phyloP scores from a whole-genome alignment of 2,329 filamentous ascomycete genomes.

The Nothophaeocryptopus gaeumannii region DNA sequence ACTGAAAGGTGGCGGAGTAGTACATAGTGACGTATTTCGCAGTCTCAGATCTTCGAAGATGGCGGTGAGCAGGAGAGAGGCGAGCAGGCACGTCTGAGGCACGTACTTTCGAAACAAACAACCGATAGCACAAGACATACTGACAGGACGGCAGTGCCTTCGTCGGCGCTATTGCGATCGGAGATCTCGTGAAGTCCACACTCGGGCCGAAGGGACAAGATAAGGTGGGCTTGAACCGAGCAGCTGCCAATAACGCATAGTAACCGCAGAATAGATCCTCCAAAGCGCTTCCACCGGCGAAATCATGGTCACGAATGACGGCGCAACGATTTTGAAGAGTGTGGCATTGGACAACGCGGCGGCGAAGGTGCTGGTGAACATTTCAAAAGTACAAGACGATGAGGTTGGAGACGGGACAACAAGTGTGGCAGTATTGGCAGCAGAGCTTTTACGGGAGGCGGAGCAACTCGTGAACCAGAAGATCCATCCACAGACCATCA shows the following conservation, averaged over 20 bases:
- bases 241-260: conserved; percentile 59
- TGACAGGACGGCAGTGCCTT: conserved; percentile 60
- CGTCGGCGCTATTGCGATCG: conserved; percentile 95
- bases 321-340: conserved; percentile 95
- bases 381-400: conserved; percentile 98
- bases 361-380: conserved; percentile 97
- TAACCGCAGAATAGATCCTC: conserved; percentile 22
- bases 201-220: conserved; percentile 98
- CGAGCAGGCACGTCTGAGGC: conserved; percentile 27
- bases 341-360: conserved; percentile 98
- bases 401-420: conserved; percentile 98
- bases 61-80: conserved; percentile 26
- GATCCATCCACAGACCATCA: conserved; percentile 98
- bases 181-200: conserved; percentile 95
- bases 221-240: conserved; percentile 68
- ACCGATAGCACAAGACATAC: background rate
- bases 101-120: conserved; percentile 7
- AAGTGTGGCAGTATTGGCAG: conserved; percentile 92
- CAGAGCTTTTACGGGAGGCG: conserved; percentile 90
- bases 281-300: conserved; percentile 75
- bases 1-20: background rate
- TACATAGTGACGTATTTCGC: conserved; percentile 1
- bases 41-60: conserved; percentile 26
- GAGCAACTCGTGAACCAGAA: conserved; percentile 97
- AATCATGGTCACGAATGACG: conserved; percentile 98